Base-by-base conservation (phyloP, 1,139 yeast genomes). In the Starmera stellimalicola region DNA sequence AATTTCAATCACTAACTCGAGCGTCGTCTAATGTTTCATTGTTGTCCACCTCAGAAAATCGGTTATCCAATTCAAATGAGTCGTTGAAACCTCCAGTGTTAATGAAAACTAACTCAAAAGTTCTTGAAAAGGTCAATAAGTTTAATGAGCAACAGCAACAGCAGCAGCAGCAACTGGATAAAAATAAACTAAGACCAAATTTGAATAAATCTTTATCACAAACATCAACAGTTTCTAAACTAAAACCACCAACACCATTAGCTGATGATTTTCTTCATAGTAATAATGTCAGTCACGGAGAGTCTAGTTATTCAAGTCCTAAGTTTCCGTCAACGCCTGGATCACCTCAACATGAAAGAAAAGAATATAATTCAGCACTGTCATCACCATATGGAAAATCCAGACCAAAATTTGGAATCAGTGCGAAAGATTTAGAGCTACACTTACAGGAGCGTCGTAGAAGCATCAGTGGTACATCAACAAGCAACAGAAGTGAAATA, bases 391-490 rank as follows among this genome's bases (percentile, higher is more conserved):
- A 27, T 7, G 3, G 18, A 11, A 26, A 32, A 7, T n/a, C 4
- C 12, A n/a, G 30, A n/a, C 37, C 49, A 8, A 43, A 37, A n/a
- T 36, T 44, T 26, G 52, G 52, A 10, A 40, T 49, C 12, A 48
- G 51, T 36, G 38, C 54, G 2, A 48, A 42, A 29, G 50, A 43
- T 18, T 37, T 50, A 24, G 57, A 50, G 27, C 34, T 39, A n/a
- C 55, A 50, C 31, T 45, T 51, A 34, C 52, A 44, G 26, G 49
- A 50, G 25, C 44, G 51, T 4, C 47, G 47, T 28, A 41, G 34
- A 26, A 44, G 50, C 18, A 38, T 44, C 16, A 30, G 33, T 7
- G 26, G 32, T 7, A 30, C 33, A 23, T 30, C 43, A 16, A 33
- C 39, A 27, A 37, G 42, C 12, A 27, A 39, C 14, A 35, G 40